phyloP scores from a whole-genome alignment of 129 eudicot genomes.

The Flaveria trinervia region DNA sequence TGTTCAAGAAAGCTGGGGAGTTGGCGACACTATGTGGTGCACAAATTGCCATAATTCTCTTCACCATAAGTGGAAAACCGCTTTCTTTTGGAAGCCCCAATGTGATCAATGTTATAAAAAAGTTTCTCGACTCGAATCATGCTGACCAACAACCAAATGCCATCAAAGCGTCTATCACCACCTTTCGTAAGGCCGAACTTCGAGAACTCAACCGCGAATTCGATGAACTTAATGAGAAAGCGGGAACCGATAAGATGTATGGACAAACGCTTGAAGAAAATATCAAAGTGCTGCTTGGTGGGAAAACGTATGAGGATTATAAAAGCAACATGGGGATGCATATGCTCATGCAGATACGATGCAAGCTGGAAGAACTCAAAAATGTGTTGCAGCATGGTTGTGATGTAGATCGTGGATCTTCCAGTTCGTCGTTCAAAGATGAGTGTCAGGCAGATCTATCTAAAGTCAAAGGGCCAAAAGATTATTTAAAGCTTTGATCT shows the following conservation, averaged over 20 bases:
- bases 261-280: slow-evolving; percentile 4
- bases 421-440: not conserved
- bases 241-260: not conserved
- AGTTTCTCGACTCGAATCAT: not conserved
- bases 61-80: slow-evolving; percentile 30
- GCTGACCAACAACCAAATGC: not conserved
- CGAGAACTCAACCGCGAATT: not conserved
- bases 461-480: slow-evolving; percentile 13
- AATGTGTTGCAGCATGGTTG: not conserved
- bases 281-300: slow-evolving; percentile 1
- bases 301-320: slow-evolving; percentile 25
- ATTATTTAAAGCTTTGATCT: slow-evolving; percentile 20
- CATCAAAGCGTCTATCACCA: not conserved
- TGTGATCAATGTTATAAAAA: not conserved
- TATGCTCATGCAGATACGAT: slow-evolving; percentile 16
- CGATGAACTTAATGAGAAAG: slow-evolving; percentile 13
- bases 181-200: not conserved
- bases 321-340: not conserved
- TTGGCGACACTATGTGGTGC: slow-evolving; percentile 33
- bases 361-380: not conserved
- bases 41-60: slow-evolving; percentile 17
- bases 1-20: slow-evolving; percentile 31
- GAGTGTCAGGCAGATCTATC: slow-evolving; percentile 11
- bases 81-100: slow-evolving; percentile 27
- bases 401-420: not conserved